Evolutionary conservation across 352 stramenopile species (phyloP).

Genomic region (Pythium chondricola): DNA sequence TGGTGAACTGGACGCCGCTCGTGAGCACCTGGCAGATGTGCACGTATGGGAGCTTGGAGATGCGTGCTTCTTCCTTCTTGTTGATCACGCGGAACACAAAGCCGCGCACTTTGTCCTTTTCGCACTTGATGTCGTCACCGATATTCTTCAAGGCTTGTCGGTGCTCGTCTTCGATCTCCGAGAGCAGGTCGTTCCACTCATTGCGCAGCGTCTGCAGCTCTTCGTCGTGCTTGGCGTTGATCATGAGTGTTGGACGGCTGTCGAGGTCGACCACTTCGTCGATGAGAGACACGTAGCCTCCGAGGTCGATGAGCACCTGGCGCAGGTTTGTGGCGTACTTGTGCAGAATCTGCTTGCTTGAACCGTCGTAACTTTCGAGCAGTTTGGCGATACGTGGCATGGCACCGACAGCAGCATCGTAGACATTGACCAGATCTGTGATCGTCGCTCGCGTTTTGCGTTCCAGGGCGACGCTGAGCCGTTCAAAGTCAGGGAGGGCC

Average conservation of each 20-base stretch:
- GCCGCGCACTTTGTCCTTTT: slow-evolving; percentile 88
- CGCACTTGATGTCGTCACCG: slow-evolving; percentile 86
- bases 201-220: slow-evolving; percentile 67
- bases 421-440: slow-evolving; percentile 73
- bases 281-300: slow-evolving; percentile 62
- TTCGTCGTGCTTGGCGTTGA: slow-evolving; percentile 83
- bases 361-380: slow-evolving; percentile 39
- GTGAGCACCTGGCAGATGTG: slow-evolving; percentile 94
- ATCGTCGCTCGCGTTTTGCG: slow-evolving; percentile 73
- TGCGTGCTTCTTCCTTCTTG: slow-evolving; percentile 89
- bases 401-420: slow-evolving; percentile 64
- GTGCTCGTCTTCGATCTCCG: slow-evolving; percentile 81
- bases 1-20: slow-evolving; percentile 98
- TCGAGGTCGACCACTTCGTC: slow-evolving; percentile 84
- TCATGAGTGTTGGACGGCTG: slow-evolving; percentile 63
- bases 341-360: slow-evolving; percentile 29
- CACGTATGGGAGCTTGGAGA: slow-evolving; percentile 85
- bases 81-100: slow-evolving; percentile 93
- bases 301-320: slow-evolving; percentile 59
- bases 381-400: slow-evolving; percentile 62
- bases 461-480: slow-evolving; percentile 58
- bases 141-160: slow-evolving; percentile 50
- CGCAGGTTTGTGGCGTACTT: slow-evolving; percentile 43
- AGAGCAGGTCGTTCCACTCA: slow-evolving; percentile 68
- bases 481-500: slow-evolving; percentile 67